Conservation (phyloP, 495 filamentous ascomycete species). For the Oidiodendron maius region DNA sequence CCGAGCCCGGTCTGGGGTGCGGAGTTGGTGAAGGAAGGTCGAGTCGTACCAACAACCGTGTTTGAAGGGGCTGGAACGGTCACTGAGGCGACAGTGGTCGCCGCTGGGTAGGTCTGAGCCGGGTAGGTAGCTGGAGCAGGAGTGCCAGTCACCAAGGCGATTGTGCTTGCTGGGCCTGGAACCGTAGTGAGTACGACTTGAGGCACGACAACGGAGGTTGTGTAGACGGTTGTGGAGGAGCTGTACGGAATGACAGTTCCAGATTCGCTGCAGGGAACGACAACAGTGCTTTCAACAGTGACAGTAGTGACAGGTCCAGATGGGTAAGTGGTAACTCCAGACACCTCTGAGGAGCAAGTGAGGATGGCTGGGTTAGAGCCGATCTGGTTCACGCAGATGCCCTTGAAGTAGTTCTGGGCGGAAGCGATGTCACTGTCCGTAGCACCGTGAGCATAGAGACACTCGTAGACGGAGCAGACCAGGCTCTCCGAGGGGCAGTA, state of each 20-base stretch:
- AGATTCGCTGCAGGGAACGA: conserved; percentile 36
- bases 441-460: conserved; percentile 70
- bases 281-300: conserved; percentile 37
- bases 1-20: conserved; percentile 6
- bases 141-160: conserved; percentile 14
- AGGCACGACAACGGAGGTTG: conserved; percentile 47
- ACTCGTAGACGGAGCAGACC: conserved; percentile 74
- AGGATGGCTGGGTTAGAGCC: conserved; percentile 77
- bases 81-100: conserved; percentile 1
- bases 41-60: too few species aligned
- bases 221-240: conserved; percentile 55
- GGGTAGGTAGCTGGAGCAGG: conserved; percentile 1
- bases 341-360: conserved; percentile 48
- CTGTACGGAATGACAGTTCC: conserved; percentile 37
- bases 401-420: conserved; percentile 80
- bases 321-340: conserved; percentile 5
- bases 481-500: conserved; percentile 79
- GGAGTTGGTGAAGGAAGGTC: background rate
- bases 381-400: conserved; percentile 78
- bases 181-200: conserved; percentile 40
- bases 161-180: conserved; percentile 23
- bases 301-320: conserved; percentile 49
- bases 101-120: background rate
- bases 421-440: conserved; percentile 58
- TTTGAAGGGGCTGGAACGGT: background rate